Base-by-base conservation (phyloP, 179 eudicot species). In the Patellifolia procumbens region DNA sequence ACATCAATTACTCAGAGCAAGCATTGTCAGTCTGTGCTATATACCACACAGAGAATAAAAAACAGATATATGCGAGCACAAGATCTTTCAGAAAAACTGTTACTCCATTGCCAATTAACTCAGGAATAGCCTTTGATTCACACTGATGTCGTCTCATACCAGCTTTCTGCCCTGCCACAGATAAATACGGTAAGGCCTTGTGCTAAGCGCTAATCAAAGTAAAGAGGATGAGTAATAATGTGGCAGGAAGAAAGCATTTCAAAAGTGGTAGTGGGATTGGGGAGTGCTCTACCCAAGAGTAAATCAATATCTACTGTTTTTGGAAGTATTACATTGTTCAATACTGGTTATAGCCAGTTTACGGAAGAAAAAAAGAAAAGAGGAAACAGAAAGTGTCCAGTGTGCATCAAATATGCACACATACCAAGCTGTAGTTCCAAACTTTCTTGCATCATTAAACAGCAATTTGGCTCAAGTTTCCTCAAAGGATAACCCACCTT, bases 141-240 rank as follows among this genome's bases (percentile, higher is more conserved):
- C 20, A 72, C 79, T 1, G 68, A 26, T 19, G 81, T 68, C 76
- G 82, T 67, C 51, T 88, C 86, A 86, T 80, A 85, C 59, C 82
- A 83, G 76, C 87, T 86, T 86, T 56, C 89, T 88, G 87, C 86
- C 91, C 89, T 83, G 82, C 43, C 81, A 83, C 72, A 61, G 74
- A 64, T 48, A 75, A 72, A 59, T 73, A 46, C 1, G 39, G 20
- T 60, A 37, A 75, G 66, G 42, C 29, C 58, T 45, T 52, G 32
- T 11, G 42, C 39, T 52, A 39, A 46, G 2, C 22, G 70, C 28
- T 8, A 42, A 22, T 9, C 51, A 24, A 65, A n/a, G 13, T 37
- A 29, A 65, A 9, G 22, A 61, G 7, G 48, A 39, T 37, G 28
- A 65, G 39, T 37, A n/a, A n/a, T n/a, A 65, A 2, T 39, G 20